These are phyloP conservation scores for Aspergillus clavatus DNA, from an alignment of 2,329 filamentous ascomycete genomes.

Conservation along the genomic window DNA sequence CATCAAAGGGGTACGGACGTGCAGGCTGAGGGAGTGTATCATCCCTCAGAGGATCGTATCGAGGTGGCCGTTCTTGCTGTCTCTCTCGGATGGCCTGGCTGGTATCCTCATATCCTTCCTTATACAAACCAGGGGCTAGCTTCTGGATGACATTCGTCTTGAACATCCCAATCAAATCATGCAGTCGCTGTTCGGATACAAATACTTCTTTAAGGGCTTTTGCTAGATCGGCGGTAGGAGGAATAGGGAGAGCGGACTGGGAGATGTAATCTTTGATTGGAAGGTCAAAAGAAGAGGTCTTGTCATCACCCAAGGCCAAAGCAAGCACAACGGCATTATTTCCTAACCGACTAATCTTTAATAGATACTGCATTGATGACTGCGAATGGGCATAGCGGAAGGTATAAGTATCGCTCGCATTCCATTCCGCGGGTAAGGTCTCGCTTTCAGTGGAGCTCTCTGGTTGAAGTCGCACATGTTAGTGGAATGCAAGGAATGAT, in stretches of 20 bases:
- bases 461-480: slow-evolving; percentile 8
- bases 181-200: slow-evolving; percentile 65
- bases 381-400: slow-evolving; percentile 86
- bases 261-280: slow-evolving; percentile 70
- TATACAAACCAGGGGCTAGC: slow-evolving; percentile 69
- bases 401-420: slow-evolving; percentile 64
- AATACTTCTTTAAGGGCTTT: slow-evolving; percentile 56
- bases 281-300: slow-evolving; percentile 72
- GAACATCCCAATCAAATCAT: slow-evolving; percentile 65
- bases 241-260: slow-evolving; percentile 52
- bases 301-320: slow-evolving; percentile 73
- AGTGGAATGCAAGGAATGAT: not conserved
- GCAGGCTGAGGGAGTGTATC: slow-evolving; percentile 56
- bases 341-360: slow-evolving; percentile 78
- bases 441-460: slow-evolving; percentile 25
- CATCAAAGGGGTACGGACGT: slow-evolving; percentile 62
- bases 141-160: slow-evolving; percentile 79
- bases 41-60: slow-evolving; percentile 48
- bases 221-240: slow-evolving; percentile 31
- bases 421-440: slow-evolving; percentile 73
- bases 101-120: slow-evolving; percentile 70
- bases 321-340: slow-evolving; percentile 79
- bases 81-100: slow-evolving; percentile 32
- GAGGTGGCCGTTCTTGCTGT: slow-evolving; percentile 39
- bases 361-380: slow-evolving; percentile 75